Evolutionary conservation across 176 grass and related monocot species (phyloP).

Genomic region (Oropetium thomaeum): DNA sequence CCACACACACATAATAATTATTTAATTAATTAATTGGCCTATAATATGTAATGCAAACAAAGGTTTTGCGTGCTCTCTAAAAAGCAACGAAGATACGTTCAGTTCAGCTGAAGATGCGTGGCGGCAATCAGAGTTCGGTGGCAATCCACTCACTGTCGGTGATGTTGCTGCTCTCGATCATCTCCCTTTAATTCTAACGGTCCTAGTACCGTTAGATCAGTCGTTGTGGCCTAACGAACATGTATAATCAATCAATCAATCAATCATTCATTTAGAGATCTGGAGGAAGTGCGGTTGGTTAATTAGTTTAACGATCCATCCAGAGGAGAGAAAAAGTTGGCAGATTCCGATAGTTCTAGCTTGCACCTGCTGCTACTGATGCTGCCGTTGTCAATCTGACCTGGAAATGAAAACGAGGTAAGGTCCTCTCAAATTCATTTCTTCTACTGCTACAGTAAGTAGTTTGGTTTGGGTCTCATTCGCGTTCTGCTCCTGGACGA

Average conservation of each 20-base stretch:
- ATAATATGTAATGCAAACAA: no score
- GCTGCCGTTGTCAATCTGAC: background rate
- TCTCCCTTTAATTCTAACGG: no score
- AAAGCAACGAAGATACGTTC: background rate
- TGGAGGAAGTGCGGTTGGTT: no score
- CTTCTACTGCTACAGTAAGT: no score
- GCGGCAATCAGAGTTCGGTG: background rate
- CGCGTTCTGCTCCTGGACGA: no score
- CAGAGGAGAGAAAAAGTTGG: no score
- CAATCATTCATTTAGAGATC: background rate
- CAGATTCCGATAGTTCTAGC: background rate
- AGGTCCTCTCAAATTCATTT: no score
- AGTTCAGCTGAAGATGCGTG: background rate
- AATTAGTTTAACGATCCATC: no score
- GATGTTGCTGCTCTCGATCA: background rate
- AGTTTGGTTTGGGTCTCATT: background rate
- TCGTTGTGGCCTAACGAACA: no score
- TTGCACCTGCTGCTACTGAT: background rate
- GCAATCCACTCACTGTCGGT: background rate
- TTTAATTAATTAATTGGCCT: no score
- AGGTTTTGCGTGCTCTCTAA: background rate
- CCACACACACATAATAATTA: no score
- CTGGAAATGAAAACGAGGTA: background rate
- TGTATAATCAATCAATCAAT: no score
- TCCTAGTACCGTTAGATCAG: background rate